Evolutionary conservation across 805 yeast species (phyloP).

Genomic region (Ogataea nakhonphanomensis): DNA sequence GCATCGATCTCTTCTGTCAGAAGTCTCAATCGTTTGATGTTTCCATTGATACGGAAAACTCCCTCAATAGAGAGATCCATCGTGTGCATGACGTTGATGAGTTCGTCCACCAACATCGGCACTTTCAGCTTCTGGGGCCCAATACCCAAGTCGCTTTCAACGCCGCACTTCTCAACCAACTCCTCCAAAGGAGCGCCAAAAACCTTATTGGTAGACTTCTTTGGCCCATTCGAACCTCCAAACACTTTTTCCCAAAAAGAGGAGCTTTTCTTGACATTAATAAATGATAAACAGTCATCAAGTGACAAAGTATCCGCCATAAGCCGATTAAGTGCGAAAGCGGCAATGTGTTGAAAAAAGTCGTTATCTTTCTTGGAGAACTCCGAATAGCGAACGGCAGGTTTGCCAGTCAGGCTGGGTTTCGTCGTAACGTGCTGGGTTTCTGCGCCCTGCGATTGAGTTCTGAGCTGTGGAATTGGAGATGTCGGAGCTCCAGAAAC

Average conservation of each 20-base stretch:
- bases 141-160: slow-evolving; percentile 78
- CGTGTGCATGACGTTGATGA: slow-evolving; percentile 75
- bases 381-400: slow-evolving; percentile 60
- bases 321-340: slow-evolving; percentile 44
- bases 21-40: slow-evolving; percentile 75
- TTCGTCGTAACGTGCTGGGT: neutral
- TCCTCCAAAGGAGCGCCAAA: slow-evolving; percentile 77
- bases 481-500: slow-evolving; percentile 1
- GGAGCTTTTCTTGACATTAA: slow-evolving; percentile 40
- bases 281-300: slow-evolving; percentile 40
- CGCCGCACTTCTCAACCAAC: slow-evolving; percentile 67
- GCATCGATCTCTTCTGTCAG: slow-evolving; percentile 71
- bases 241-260: slow-evolving; percentile 54
- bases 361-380: slow-evolving; percentile 54
- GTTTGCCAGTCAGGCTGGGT: slow-evolving; percentile 4
- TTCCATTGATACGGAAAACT: slow-evolving; percentile 93
- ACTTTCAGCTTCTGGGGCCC: slow-evolving; percentile 78
- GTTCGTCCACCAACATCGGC: slow-evolving; percentile 84
- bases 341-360: slow-evolving; percentile 56
- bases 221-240: slow-evolving; percentile 13
- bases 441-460: neutral
- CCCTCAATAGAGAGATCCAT: slow-evolving; percentile 97
- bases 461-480: neutral
- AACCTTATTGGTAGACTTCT: slow-evolving; percentile 38
- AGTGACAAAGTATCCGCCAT: slow-evolving; percentile 29